A percentile compares a stretch with the other conserved stretches of the same genome.
Evolutionary conservation across 2,329 filamentous ascomycete species (phyloP).

Genomic region (Huntiella abstrusa): DNA sequence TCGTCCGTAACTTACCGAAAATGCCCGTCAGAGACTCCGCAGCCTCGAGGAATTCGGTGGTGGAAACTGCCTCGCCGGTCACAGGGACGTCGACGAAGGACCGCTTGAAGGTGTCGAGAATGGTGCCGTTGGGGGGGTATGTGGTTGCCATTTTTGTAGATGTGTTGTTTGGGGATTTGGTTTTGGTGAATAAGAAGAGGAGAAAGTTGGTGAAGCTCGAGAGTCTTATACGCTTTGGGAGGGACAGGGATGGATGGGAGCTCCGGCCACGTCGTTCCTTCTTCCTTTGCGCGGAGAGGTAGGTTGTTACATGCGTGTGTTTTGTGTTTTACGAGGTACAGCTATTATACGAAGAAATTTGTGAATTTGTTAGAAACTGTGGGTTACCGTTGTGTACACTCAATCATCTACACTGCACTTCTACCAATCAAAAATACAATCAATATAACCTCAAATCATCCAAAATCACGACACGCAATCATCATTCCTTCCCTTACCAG

Average conservation of each 20-base stretch:
- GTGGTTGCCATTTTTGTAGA: conserved; percentile 27
- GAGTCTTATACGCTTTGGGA: background rate
- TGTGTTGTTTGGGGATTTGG: conserved; percentile 1
- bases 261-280: background rate
- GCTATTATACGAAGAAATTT: no score
- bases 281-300: background rate
- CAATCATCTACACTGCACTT: background rate
- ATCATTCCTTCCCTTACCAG: background rate
- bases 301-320: no score
- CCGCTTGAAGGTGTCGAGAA: conserved; percentile 67
- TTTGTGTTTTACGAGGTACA: background rate
- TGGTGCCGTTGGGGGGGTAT: conserved; percentile 50
- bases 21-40: conserved; percentile 71
- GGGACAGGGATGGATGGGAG: background rate
- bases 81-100: conserved; percentile 73
- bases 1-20: conserved; percentile 41
- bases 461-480: background rate
- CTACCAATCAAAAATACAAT: background rate
- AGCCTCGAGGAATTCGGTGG: conserved; percentile 77
- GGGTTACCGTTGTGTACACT: background rate
- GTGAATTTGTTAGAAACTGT: no score
- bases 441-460: background rate
- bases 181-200: background rate
- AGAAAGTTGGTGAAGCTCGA: background rate
- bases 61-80: conserved; percentile 53